Conservation (phyloP, 2,329 filamentous ascomycete species). For the Davidsoniella australis region DNA sequence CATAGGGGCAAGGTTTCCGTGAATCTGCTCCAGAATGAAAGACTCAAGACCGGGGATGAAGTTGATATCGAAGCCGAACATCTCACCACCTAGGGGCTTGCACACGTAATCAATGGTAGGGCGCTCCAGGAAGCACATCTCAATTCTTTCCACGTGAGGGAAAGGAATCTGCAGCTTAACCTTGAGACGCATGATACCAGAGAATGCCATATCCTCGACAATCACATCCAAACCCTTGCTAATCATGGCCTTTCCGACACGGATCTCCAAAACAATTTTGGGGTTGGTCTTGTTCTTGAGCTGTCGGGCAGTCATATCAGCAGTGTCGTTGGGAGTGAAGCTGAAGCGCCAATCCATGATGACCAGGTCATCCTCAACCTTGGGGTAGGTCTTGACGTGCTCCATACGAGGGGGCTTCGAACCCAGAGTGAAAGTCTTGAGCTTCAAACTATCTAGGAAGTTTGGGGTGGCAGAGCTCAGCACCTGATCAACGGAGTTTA, state of each 20-base stretch:
- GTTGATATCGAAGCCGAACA: constrained; percentile 95
- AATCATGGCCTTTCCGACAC: constrained; percentile 87
- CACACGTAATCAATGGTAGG: constrained; percentile 93
- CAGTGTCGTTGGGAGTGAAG: constrained; percentile 88
- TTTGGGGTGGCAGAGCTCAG: constrained; percentile 79
- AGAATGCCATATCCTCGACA: constrained; percentile 94
- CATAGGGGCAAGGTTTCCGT: constrained; percentile 84
- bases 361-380: constrained; percentile 84
- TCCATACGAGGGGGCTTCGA: constrained; percentile 92
- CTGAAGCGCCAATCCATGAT: constrained; percentile 99
- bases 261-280: constrained; percentile 86
- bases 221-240: constrained; percentile 96
- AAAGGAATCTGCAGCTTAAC: constrained; percentile 94
- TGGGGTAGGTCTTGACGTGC: constrained; percentile 95
- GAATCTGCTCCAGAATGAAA: constrained; percentile 94
- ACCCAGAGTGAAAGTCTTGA: constrained; percentile 86
- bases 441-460: constrained; percentile 82
- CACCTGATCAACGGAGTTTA: constrained; percentile 90
- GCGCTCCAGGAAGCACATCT: constrained; percentile 83
- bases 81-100: constrained; percentile 91
- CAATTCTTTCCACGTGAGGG: constrained; percentile 84
- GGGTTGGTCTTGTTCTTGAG: constrained; percentile 93
- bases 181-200: constrained; percentile 89
- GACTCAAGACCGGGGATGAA: constrained; percentile 87
- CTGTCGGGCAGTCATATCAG: constrained; percentile 79